These are phyloP conservation scores for Penicillium subrubescens DNA, from an alignment of 495 filamentous ascomycete genomes.

Conservation along the genomic window DNA sequence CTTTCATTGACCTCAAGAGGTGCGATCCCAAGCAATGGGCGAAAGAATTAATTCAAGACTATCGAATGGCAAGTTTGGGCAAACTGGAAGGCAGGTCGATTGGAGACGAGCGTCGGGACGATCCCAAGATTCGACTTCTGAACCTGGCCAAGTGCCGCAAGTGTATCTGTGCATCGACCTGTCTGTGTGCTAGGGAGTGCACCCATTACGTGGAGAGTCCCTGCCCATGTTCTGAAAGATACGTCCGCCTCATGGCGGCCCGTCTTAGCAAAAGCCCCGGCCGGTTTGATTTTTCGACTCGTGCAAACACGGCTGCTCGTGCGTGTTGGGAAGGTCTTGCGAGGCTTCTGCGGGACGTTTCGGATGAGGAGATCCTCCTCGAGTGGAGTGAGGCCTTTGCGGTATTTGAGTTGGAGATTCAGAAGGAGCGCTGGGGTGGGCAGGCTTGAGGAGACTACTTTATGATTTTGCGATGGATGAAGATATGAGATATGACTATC, in stretches of 20 bases:
- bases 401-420: conserved; percentile 31
- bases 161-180: conserved; percentile 38
- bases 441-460: neutral
- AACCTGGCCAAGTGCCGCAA: conserved; percentile 32
- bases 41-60: conserved; percentile 29
- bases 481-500: neutral
- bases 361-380: conserved; percentile 18
- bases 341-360: conserved; percentile 18
- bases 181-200: conserved; percentile 38
- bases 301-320: conserved; percentile 30
- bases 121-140: conserved; percentile 22
- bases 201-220: conserved; percentile 27
- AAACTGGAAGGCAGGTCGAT: conserved; percentile 35
- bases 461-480: neutral
- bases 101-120: conserved; percentile 38
- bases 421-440: conserved; percentile 26
- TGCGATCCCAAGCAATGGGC: conserved; percentile 24
- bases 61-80: conserved; percentile 35
- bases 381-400: conserved; percentile 27
- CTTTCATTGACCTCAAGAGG: conserved; percentile 26
- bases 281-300: conserved; percentile 19
- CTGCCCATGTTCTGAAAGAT: conserved; percentile 42
- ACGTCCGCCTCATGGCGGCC: conserved; percentile 34
- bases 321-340: conserved; percentile 34
- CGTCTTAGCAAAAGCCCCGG: conserved; percentile 21